Percentiles rank a stretch among this genome's conserved stretches.
Conservation (phyloP, 441 rosid genomes). For the Iberis amara region DNA sequence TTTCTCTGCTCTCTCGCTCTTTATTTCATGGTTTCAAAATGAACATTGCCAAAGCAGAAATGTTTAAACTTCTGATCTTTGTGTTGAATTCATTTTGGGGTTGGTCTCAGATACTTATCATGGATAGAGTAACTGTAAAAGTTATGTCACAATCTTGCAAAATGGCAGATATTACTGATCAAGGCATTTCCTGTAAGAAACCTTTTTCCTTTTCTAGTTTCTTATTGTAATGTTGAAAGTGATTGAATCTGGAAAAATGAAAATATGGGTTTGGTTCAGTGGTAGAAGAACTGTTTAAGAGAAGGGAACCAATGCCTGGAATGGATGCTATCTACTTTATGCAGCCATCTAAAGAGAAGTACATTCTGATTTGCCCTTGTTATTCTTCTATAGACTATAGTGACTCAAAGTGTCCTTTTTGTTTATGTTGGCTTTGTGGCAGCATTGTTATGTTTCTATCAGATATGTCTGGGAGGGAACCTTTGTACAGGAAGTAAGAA, state of each 20-base stretch:
- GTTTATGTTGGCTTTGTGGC: constrained; percentile 39
- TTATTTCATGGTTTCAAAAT: not conserved
- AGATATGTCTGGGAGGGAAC: constrained; percentile 76
- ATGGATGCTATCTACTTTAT: constrained; percentile 66
- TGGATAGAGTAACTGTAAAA: constrained; percentile 90
- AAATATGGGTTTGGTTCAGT: constrained; percentile 33
- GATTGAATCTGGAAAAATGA: not conserved
- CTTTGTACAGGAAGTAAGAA: constrained; percentile 57
- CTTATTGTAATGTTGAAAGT: not conserved
- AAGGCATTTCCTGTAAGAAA: constrained; percentile 80
- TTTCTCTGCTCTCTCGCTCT: not conserved
- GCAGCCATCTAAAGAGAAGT: constrained; percentile 69
- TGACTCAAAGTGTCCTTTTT: too few species aligned
- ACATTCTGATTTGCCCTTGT: too few species aligned
- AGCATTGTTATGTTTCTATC: constrained; percentile 72
- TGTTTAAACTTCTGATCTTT: too few species aligned
- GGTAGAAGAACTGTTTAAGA: constrained; percentile 69
- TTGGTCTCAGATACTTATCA: constrained; percentile 73
- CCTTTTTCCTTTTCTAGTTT: not conserved
- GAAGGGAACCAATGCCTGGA: constrained; percentile 65
- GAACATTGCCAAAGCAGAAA: too few species aligned
- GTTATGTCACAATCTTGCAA: constrained; percentile 90
- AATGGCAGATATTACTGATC: constrained; percentile 95
- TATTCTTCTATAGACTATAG: too few species aligned
- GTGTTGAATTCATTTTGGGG: too few species aligned